Evolutionary conservation across 2,329 filamentous ascomycete genomes (phyloP), one percentile per base, ranked within the genome.

Genomic region (Colletotrichum lindemuthianum): DNA sequence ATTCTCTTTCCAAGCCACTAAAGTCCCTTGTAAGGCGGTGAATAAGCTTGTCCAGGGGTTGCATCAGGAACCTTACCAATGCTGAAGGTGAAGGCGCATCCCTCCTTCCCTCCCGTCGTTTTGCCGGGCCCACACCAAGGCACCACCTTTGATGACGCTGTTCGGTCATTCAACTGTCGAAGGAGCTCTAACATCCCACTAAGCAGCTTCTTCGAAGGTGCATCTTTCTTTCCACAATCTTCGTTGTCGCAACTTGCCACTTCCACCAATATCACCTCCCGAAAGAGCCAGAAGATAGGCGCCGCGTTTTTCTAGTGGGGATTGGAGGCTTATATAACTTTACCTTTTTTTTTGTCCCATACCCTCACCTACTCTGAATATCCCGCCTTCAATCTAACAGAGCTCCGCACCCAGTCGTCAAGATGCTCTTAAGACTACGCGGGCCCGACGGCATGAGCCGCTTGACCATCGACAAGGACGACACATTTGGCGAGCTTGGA

Each of bases 371-470:
- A 50, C 9, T 36, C 43, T 15, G 15, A 15, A 45, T 5, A 48
- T 57, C 41, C 7, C 43, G 11, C 32, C 40, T 40, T 33, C n/a
- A 57, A 12, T n/a, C 24, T 52, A 11, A 32, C 45, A 37, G n/a
- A 43, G 24, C 24, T 48, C 49, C 58, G 40, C 16, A 16, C 16
- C 49, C 15, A 36, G 34, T 59, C 24, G 41, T 74, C 74, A 80
- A 74, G 69, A 97, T 97, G 88, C 85, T 97, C 73, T 83, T 97
- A 60, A 88, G 94, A 77, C 92, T 97, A 71, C 90, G 94, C 72
- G 93, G 93, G 75, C 93, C 92, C 69, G 93, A 97, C 81, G 96
- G 96, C 81, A 96, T 96, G 84, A 90, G 94, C 78, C 91, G 96
- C 71, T 83, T 98, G 72, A 92, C 85, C 55, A 87, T 96, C 70